phyloP scores from a whole-genome alignment of 345 rosid genomes.

The Linum tenue region DNA sequence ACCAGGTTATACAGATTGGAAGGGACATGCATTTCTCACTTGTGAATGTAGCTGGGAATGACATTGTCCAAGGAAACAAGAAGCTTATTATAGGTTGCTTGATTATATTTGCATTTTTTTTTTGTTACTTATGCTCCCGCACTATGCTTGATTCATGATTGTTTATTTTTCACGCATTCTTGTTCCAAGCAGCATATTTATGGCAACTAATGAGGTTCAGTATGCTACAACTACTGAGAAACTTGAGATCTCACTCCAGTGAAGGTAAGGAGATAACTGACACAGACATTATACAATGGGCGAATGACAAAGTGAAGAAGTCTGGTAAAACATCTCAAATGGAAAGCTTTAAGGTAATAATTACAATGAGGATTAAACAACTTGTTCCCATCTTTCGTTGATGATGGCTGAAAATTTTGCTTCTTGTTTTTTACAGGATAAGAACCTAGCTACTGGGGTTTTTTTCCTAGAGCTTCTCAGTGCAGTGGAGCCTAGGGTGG shows the following conservation, averaged over 20 bases:
- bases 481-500: constrained; percentile 89
- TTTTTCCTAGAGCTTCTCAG: constrained; percentile 90
- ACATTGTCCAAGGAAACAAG: constrained; percentile 87
- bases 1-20: constrained; percentile 71
- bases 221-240: constrained; percentile 91
- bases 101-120: not conserved
- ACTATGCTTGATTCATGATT: not conserved
- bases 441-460: constrained; percentile 58
- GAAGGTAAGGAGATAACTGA: constrained; percentile 95
- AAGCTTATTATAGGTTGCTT: constrained; percentile 63
- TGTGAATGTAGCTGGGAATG: constrained; percentile 96
- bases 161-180: constrained; percentile 5
- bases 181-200: constrained; percentile 49
- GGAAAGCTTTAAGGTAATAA: constrained; percentile 86
- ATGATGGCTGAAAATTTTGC: constrained; percentile 8
- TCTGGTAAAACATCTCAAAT: constrained; percentile 57
- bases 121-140: not conserved
- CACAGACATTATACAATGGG: constrained; percentile 79
- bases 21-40: constrained; percentile 70
- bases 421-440: constrained; percentile 45
- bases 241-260: constrained; percentile 60
- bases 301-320: constrained; percentile 75
- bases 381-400: not conserved
- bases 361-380: not conserved
- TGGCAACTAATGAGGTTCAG: constrained; percentile 98